Base-by-base conservation (phyloP, 768 basidiomycete species). In the Sarcodon sp. region DNA sequence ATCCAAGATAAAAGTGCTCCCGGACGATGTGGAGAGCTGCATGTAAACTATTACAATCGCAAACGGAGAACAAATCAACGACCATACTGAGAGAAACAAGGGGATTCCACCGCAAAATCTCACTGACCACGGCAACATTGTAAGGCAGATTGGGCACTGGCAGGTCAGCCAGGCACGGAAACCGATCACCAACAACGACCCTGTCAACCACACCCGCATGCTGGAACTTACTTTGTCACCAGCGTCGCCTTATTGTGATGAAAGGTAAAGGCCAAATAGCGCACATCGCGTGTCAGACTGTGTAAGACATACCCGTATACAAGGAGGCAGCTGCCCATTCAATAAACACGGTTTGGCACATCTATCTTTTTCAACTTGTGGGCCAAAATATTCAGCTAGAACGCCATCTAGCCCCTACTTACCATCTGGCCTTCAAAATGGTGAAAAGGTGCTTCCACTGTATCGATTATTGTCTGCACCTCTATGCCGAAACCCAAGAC, bases 321-420 rank as follows among this genome's bases (percentile, higher is more conserved):
- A 61, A 35, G 7, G 62, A 59, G 13, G 53, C 49, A 18, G 61
- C 68, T 35, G 79, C 75, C 77, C 81, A 82, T 58, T 80, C 83
- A 49, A 85, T 66, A 51, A 79, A 82, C 6, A 79, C 84, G 11
- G 67, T 56, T 16, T 67, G 59, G 21, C 72, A 74, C n/a, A 66
- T 72, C 13, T 80, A 34, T 69, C 71, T 83, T 86, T 27, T 27
- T 27, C 21, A 4, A 27, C 2, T 27, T 27, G 21, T 27, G 21
- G 4, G 21, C 21, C 21, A 27, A 27, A 27, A 27, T 27, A 4
- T 27, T 27, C 21, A 27, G 4, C 21, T 27, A 27, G 21, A 27
- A 27, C 21, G 21, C 21, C 21, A 27, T 27, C 21, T 4, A 4
- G 21, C 21, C 21, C 4, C 21, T n/a, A 27, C 21, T 27, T 27